Evolutionary conservation across 352 stramenopile genomes (phyloP), one percentile per base, ranked within the genome.

Genomic region (Phytopythium boreale): DNA sequence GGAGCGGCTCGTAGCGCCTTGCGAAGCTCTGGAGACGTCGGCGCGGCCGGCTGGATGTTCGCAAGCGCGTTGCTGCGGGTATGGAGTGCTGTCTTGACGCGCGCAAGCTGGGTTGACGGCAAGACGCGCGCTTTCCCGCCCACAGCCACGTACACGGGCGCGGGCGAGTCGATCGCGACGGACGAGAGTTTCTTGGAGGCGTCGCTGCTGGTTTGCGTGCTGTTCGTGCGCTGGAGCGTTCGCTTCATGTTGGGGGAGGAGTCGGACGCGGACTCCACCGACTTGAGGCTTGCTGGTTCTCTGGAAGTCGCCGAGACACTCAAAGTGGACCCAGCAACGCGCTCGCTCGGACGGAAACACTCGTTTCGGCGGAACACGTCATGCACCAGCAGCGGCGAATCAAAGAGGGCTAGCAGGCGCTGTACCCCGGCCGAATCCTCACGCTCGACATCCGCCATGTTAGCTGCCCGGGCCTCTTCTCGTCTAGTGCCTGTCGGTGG

Each of bases 71-170:
- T 60, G 62, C 68, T 77, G 49, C 72, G 72, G 31, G 66, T 62
- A 56, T 61, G 63, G 1, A 81, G 55, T 11, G 70, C 65, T 14
- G 61, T 65, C 53, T 75, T 76, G 26, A 69, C 61, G 29, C 72
- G 72, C 12, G 61, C 37, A 11, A 84, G 72, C 27, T 76, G 63
- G 5, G 53, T n/a, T 4, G 68, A 59, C 2, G 74, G 68, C 9
- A 84, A 55, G 8, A 72, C 53, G 9, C 75, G 75, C 12, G 70
- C 72, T 27, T 71, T 76, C 2, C 75, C 72, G 1, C 72, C 75
- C 0, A 84, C 75, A 26, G 69, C 59, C 9, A 64, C 41, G 41
- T 74, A 69, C 5, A 77, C 47, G 22, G 55, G 14, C n/a, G 19
- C 58, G 26, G 53, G 14, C 26, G 36, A 29, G 10, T 55, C 24